Conservation (phyloP, 352 stramenopile genomes). For the Globisporangium cylindrosporum region DNA sequence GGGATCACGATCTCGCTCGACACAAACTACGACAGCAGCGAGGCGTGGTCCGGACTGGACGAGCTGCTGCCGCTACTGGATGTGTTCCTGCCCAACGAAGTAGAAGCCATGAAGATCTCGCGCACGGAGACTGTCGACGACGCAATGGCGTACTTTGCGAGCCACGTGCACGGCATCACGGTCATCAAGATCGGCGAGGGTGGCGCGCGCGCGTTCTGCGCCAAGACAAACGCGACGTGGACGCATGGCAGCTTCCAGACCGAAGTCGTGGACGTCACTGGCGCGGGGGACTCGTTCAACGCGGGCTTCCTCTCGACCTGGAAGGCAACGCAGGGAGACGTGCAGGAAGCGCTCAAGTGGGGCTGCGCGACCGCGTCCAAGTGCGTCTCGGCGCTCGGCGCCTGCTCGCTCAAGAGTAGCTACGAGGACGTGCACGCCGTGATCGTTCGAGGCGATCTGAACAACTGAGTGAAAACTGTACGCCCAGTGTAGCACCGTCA, state of each 20-base stretch:
- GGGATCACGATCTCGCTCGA: conserved; percentile 79
- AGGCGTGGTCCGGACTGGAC: conserved; percentile 60
- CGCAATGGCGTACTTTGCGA: conserved; percentile 49
- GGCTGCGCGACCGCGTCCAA: conserved; percentile 66
- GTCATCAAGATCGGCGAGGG: conserved; percentile 72
- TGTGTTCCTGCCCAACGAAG: conserved; percentile 82
- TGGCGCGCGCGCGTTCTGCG: conserved; percentile 50
- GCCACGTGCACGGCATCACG: conserved; percentile 41
- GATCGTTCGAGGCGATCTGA: conserved; percentile 18
- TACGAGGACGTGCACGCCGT: conserved; percentile 45
- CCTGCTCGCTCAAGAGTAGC: conserved; percentile 43
- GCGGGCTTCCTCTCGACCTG: conserved; percentile 71
- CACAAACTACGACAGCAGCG: conserved; percentile 80
- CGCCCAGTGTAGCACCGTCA: not conserved
- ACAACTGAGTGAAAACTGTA: not conserved
- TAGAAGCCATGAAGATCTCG: conserved; percentile 73
- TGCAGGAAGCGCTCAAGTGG: conserved; percentile 54
- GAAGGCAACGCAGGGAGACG: conserved; percentile 50
- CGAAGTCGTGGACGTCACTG: conserved; percentile 73
- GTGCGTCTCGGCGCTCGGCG: conserved; percentile 51
- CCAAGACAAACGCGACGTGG: conserved; percentile 39
- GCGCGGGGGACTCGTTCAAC: conserved; percentile 86
- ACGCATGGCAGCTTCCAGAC: conserved; percentile 50
- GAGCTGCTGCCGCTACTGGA: conserved; percentile 68
- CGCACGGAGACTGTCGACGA: conserved; percentile 41